These are phyloP conservation scores for Citrullus mucosospermus DNA, from an alignment of 306 rosid species.

Conservation along the genomic window DNA sequence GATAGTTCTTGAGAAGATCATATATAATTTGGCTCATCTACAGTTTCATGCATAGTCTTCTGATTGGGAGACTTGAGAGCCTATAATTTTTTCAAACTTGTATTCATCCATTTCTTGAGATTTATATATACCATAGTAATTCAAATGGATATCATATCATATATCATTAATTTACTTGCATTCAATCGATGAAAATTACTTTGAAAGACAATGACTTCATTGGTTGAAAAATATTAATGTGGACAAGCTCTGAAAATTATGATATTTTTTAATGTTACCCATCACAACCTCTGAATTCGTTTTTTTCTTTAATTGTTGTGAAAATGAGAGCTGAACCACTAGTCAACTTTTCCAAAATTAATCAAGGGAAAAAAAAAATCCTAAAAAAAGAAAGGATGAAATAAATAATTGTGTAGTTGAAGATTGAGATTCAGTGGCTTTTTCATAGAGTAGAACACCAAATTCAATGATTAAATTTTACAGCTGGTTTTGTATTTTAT, in stretches of 20 bases:
- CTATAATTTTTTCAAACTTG: too few species aligned
- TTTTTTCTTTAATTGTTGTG: not conserved
- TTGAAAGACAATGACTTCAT: too few species aligned
- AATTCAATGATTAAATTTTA: not conserved
- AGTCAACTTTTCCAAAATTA: not conserved
- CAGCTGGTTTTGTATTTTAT: conserved; percentile 6
- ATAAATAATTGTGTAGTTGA: conserved; percentile 2
- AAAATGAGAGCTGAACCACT: not conserved
- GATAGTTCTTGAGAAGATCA: too few species aligned
- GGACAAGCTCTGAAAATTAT: not conserved
- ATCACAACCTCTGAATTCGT: not conserved
- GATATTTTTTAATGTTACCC: not conserved
- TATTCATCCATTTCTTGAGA: too few species aligned
- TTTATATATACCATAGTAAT: too few species aligned
- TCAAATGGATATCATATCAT: too few species aligned
- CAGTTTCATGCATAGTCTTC: not conserved
- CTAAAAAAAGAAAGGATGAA: not conserved
- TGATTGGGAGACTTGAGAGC: not conserved
- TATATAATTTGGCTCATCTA: not conserved
- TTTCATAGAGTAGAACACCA: not conserved
- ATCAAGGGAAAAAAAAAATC: not conserved
- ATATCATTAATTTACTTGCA: too few species aligned
- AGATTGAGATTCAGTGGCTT: not conserved
- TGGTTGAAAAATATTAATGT: not conserved
- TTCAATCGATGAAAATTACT: too few species aligned